A percentile compares a stretch with the other conserved stretches of the same genome.
These are phyloP conservation scores for Oenanthe javanica DNA, from an alignment of 140 eudicot species.

Conservation along the genomic window DNA sequence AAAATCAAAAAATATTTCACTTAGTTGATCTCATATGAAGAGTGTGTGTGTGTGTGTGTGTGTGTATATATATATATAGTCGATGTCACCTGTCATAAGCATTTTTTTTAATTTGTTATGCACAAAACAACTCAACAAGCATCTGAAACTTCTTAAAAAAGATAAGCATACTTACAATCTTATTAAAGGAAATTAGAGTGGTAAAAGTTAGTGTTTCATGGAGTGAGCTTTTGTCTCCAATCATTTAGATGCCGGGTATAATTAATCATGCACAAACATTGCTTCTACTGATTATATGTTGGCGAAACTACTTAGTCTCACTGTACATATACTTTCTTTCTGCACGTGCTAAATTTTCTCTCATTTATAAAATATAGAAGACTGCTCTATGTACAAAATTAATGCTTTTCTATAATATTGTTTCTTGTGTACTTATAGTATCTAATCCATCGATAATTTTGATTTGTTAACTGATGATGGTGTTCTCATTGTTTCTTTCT, in stretches of 20 bases:
- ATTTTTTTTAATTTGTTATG: background rate
- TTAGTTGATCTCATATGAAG: background rate
- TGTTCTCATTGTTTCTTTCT: conserved; percentile 19
- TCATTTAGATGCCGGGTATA: background rate
- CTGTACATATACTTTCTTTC: background rate
- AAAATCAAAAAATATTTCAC: background rate
- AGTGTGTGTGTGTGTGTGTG: too few species aligned
- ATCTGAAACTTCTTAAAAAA: background rate
- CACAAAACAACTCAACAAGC: background rate
- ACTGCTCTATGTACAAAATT: background rate
- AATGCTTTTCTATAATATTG: background rate
- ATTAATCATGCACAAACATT: background rate
- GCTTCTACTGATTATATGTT: background rate
- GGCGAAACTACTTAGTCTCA: background rate
- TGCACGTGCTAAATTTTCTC: background rate
- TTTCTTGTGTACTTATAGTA: background rate
- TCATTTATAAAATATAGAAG: background rate
- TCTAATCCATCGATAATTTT: background rate
- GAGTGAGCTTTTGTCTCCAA: background rate
- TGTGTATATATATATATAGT: background rate
- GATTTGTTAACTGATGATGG: background rate
- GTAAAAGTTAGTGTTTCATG: background rate
- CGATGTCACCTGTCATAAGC: background rate
- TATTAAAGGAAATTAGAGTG: background rate
- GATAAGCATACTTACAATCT: background rate